Evolutionary conservation across 495 filamentous ascomycete species (phyloP), one percentile per base, ranked within the genome.

Genomic region (Margaritispora aquatica): DNA sequence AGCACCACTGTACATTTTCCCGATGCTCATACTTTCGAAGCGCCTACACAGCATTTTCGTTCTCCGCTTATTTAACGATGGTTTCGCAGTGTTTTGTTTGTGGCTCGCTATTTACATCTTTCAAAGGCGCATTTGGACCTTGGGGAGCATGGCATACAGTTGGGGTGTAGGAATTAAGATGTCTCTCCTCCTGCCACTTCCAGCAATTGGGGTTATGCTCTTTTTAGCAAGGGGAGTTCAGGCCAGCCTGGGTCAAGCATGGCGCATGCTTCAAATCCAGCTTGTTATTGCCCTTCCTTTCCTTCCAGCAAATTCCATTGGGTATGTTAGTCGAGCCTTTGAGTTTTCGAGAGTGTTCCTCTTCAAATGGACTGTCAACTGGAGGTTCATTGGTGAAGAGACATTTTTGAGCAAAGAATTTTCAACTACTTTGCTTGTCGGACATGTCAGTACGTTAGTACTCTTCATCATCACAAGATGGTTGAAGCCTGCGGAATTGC

Each of bases 291-390:
- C 82, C 2, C 74, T 86, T 17, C 90, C 91, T 1, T 97, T 97
- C 71, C 73, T 96, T 22, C 74, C 78, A 8, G 70, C 70, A 29
- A 88, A 90, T 64, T 72, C 86, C 17, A 70, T 66, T 48, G 88
- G 88, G 11, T 98, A 98, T 64, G 61, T 92, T 3, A 77, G 79
- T 27, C 76, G 87, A 51, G 91, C 94, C 0, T 98, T 98, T 64
- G 91, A 98, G 74, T 76, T 98, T 26, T 88, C 88, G 26, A 79
- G 94, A 48, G 81, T 86, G 63, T 98, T 98, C 70, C 77, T 96
- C 62, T 97, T 90, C 77, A 92, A 96, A 69, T 97, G 94, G 94
- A 97, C 94, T 0, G 94, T 98, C 58, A 98, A 98, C 71, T 98
- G 93, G 93, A 82, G 93, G 47, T 97, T 98, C 64, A 71, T 97